Base-by-base conservation (phyloP, 2,329 filamentous ascomycete genomes). In the Lachnellula arida region DNA sequence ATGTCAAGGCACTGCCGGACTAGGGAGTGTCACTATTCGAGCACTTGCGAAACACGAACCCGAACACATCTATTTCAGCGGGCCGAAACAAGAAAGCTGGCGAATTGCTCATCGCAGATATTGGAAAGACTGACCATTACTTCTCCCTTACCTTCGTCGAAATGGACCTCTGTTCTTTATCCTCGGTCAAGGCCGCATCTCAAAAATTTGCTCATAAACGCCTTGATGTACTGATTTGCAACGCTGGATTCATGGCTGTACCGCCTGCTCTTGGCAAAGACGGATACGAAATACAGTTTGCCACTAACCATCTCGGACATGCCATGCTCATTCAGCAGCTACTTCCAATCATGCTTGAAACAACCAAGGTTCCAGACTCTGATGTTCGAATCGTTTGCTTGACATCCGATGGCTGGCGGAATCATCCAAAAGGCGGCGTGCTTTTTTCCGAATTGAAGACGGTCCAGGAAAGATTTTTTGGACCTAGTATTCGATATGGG, bases 251-350 rank as follows among this genome's bases (percentile, higher is more conserved):
- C 32, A 75, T 78, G 71, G 72, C 69, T 0, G 61, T 58, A 14
- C 69, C 72, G 5, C 67, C 71, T 0, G 67, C 54, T 1, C 60
- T 74, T 19, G 76, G 73, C 7, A 64, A 65, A 25, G 74, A 79
- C 22, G 76, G 76, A 12, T 79, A 77, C 52, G 78, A 80, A 60
- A 62, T 73, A 15, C 73, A 78, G 53, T 77, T 79, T 54, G 76
- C 72, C 1, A 75, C 71, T 5, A 81, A 81, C 54, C 74, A 79
- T 63, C 60, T 80, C 42, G 75, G 75, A 23, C 76, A 79, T 49
- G 74, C 76, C 4, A 69, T 75, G 7, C 67, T 79, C 12, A 67
- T 73, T 23, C 66, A 71, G 54, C 65, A 70, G 4, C 62, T 77
- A 15, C 50, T 72, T 1, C 72, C 71, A 8, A 60, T 62, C 4